Evolutionary conservation across 768 basidiomycete genomes (phyloP), one percentile per base, ranked within the genome.

Genomic region (Amanita phalloides): DNA sequence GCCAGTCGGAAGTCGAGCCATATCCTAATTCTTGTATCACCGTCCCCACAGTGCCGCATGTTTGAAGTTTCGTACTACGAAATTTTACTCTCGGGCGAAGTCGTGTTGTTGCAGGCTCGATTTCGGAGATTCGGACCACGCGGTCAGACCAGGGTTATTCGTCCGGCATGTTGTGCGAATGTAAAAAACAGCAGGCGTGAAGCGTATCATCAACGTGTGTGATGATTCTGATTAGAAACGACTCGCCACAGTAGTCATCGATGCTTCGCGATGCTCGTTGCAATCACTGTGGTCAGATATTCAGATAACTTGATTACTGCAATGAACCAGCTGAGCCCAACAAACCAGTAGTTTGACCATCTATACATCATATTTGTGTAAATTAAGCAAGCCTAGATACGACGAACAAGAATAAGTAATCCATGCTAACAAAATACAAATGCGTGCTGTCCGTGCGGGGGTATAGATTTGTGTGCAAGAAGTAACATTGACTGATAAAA

Each of bases 111-210:
- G 26, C 49, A 30, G 30, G 25, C 13, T 33, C 17, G 6, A 8
- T 45, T 43, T 51, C 42, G 51, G 44, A 44, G 14, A 52, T 21
- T 52, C 44, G 51, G 51, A 37, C 28, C 51, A 35, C 28, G 49
- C 41, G 17, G n/a, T 21, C 32, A 45, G 43, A 45, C 33, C 42
- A 20, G 51, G 35, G 41, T 52, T 42, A 49, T 39, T 38, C 3
- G 14, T 50, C 41, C n/a, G 49, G 33, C 39, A 30, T 30, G 39
- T 42, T 17, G 49, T 42, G 30, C 38, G 49, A 42, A 42, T 39
- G 20, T 35, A 21, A 48, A 38, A 26, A 9, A 36, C 35, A 25
- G 36, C 21, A 28, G 36, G 46, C 46, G 28, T 47, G 33, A 17
- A 47, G 46, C 30, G 32, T 46, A 35, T 17, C 44, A 49, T 49